Percentiles rank a stretch among this genome's conserved stretches.
phyloP scores from a whole-genome alignment of 306 rosid genomes.

The Cucurbita maxima region DNA sequence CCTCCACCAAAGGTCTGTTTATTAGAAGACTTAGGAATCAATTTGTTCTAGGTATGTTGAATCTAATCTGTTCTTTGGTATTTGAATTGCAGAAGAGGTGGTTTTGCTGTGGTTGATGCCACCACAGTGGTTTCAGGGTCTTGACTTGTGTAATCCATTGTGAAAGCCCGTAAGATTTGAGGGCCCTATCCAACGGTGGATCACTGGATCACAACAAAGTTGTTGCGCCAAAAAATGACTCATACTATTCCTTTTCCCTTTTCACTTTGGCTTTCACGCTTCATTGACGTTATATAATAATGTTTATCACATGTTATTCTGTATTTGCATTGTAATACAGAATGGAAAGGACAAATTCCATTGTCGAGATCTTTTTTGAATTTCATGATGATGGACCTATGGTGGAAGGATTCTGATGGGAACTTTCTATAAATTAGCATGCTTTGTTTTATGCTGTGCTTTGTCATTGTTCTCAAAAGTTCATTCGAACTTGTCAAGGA shows the following conservation, averaged over 20 bases:
- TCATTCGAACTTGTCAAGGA: too few relatives aligned
- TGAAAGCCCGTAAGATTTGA: background rate
- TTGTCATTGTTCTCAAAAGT: too few relatives aligned
- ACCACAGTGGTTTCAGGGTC: background rate
- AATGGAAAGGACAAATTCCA: conserved; percentile 5
- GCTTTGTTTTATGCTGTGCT: background rate
- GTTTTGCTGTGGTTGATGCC: conserved; percentile 64
- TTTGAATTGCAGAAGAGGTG: conserved; percentile 56
- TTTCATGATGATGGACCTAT: background rate
- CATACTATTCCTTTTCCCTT: background rate
- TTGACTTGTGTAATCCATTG: background rate
- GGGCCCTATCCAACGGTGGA: background rate
- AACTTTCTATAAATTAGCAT: background rate
- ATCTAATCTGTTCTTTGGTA: background rate
- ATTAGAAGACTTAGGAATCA: background rate
- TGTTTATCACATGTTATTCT: background rate
- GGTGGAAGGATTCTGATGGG: background rate
- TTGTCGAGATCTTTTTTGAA: background rate
- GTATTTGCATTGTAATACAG: background rate
- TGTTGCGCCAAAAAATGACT: background rate
- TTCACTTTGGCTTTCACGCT: background rate
- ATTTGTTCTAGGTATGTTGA: conserved; percentile 6
- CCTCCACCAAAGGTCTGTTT: conserved; percentile 24
- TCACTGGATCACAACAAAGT: background rate
- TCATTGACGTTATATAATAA: background rate